Evolutionary conservation across 129 eudicot genomes (phyloP).

Genomic region (Centrapalus pauciflorus): DNA sequence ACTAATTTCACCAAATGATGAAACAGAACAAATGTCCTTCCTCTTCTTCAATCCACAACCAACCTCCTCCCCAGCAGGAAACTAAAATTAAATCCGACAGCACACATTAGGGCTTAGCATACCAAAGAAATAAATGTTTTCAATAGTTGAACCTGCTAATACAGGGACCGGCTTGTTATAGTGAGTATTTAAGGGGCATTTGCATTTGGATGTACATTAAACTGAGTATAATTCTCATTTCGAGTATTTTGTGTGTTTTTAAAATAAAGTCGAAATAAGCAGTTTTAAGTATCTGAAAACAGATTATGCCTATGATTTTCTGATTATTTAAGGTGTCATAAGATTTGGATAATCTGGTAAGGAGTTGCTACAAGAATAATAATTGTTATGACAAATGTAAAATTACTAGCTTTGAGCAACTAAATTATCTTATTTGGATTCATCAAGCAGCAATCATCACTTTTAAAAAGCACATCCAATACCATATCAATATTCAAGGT

Average conservation of each 20-base stretch:
- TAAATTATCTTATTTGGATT: not conserved
- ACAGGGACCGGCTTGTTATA: not conserved
- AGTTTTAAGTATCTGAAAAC: not conserved
- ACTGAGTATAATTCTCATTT: too few species aligned
- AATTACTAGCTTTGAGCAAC: not conserved
- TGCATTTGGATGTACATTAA: not conserved
- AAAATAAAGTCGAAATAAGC: not conserved
- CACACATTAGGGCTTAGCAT: not conserved
- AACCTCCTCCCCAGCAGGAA: conserved; percentile 1
- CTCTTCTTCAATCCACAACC: not conserved
- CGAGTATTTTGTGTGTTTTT: too few species aligned
- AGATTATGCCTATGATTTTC: not conserved
- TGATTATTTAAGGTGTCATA: not conserved
- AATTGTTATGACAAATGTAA: not conserved
- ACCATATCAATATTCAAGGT: not conserved
- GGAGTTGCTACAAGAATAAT: not conserved
- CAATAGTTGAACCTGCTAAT: not conserved
- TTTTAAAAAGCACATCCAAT: not conserved
- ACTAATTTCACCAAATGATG: not conserved
- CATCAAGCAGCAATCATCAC: not conserved
- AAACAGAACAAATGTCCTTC: not conserved
- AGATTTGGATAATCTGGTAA: not conserved
- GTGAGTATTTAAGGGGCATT: not conserved
- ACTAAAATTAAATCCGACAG: not conserved
- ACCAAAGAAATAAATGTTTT: not conserved